Evolutionary conservation across 805 yeast species (phyloP).

Genomic region (Saturnispora galanensis): DNA sequence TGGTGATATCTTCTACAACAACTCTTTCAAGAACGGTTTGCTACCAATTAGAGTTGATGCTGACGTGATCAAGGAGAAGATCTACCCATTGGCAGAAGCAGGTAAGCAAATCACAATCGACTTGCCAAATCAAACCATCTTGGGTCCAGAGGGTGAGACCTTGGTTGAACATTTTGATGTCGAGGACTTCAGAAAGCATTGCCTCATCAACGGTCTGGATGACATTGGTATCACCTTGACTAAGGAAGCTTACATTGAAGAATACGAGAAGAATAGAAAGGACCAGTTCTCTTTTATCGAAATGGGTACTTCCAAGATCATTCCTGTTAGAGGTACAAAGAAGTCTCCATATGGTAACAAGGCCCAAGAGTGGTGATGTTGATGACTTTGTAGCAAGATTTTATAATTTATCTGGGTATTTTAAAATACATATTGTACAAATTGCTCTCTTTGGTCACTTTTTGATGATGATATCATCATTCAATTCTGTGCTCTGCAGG

Average conservation of each 20-base stretch:
- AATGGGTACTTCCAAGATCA: conserved; percentile 60
- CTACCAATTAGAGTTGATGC: conserved; percentile 88
- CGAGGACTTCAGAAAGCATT: conserved; percentile 89
- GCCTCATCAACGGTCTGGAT: conserved; percentile 88
- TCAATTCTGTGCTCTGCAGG: conserved; percentile 27
- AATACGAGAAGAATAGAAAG: conserved; percentile 71
- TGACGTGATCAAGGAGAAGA: conserved; percentile 57
- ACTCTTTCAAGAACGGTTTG: conserved; percentile 92
- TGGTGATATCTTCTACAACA: conserved; percentile 96
- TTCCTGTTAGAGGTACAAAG: conserved; percentile 59
- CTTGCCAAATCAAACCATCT: conserved; percentile 76
- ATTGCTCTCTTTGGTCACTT: conserved; percentile 9
- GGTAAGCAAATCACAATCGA: conserved; percentile 72
- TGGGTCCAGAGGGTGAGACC: conserved; percentile 56
- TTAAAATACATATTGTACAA: not conserved
- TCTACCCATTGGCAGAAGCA: conserved; percentile 70
- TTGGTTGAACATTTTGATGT: conserved; percentile 77
- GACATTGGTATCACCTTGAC: conserved; percentile 94
- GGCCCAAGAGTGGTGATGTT: conserved; percentile 62
- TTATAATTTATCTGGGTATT: not conserved
- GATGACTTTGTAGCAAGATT: not conserved
- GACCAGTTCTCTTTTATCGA: conserved; percentile 84
- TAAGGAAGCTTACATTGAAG: conserved; percentile 65
- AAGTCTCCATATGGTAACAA: conserved; percentile 55
- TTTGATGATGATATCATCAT: conserved; percentile 29